A percentile compares a stretch with the other conserved stretches of the same genome.
Conservation (phyloP, 257 asterid genomes). For the Solanum sejunctum region DNA sequence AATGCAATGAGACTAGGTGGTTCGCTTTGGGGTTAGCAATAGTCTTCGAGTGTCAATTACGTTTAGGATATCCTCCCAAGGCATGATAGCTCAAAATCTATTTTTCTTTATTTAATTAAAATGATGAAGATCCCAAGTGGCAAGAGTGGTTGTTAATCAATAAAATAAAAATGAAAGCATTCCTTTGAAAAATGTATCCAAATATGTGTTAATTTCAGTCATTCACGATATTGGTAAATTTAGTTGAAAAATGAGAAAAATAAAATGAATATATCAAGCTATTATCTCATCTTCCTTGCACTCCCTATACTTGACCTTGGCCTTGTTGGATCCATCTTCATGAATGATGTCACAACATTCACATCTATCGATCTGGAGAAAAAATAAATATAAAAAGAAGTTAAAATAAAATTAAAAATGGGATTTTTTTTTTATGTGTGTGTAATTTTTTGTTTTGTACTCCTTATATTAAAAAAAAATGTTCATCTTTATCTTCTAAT, state of each 20-base stretch:
- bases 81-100: too few relatives aligned
- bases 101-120: not conserved
- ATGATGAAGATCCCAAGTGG: not conserved
- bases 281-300: slow-evolving; percentile 17
- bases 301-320: slow-evolving; percentile 8
- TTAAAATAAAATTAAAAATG: not conserved
- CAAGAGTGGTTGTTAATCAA: not conserved
- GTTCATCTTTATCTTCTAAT: too few relatives aligned
- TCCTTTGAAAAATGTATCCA: not conserved
- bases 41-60: too few relatives aligned
- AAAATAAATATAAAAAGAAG: not conserved
- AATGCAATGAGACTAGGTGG: too few relatives aligned
- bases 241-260: not conserved
- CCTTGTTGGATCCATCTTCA: not conserved
- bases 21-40: too few relatives aligned
- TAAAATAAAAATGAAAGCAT: not conserved
- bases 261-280: not conserved
- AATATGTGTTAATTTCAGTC: not conserved
- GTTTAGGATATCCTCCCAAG: too few relatives aligned
- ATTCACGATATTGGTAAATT: not conserved
- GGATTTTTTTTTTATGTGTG: too few relatives aligned
- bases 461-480: too few relatives aligned
- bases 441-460: too few relatives aligned
- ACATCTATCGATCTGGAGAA: slow-evolving; percentile 13
- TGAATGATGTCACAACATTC: slow-evolving; percentile 24